Percentiles rank a stretch among this genome's conserved stretches.
These are phyloP conservation scores for Xerocomellus chrysenteron DNA, from an alignment of 768 basidiomycete genomes.

Conservation along the genomic window DNA sequence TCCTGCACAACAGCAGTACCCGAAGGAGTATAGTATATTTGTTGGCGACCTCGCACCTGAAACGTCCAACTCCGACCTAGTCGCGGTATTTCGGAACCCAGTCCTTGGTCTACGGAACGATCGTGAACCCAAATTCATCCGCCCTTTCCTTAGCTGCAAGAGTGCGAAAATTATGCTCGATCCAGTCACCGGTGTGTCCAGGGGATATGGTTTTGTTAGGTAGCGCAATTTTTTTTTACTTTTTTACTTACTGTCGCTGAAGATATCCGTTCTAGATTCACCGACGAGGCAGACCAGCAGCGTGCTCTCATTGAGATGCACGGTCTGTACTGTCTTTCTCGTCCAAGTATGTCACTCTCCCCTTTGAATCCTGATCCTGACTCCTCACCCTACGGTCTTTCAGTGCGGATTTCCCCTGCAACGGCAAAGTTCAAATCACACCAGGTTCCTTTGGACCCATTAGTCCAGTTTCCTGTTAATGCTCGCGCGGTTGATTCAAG, in stretches of 20 bases:
- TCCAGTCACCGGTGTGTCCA: slow-evolving; percentile 82
- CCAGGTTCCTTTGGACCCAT: slow-evolving; percentile 44
- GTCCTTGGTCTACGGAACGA: slow-evolving; percentile 83
- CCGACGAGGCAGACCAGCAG: slow-evolving; percentile 84
- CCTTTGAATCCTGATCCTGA: not conserved
- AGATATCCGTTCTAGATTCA: slow-evolving; percentile 55
- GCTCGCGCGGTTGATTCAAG: slow-evolving; percentile 31
- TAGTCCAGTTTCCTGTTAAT: slow-evolving; percentile 42
- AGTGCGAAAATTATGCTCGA: slow-evolving; percentile 96
- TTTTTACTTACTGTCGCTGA: slow-evolving; percentile 7
- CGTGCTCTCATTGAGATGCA: slow-evolving; percentile 91
- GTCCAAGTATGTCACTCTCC: slow-evolving; percentile 65
- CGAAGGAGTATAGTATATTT: slow-evolving; percentile 91
- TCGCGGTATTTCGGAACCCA: slow-evolving; percentile 89
- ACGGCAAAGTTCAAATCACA: slow-evolving; percentile 83
- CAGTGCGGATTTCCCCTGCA: slow-evolving; percentile 89
- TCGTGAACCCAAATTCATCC: slow-evolving; percentile 84
- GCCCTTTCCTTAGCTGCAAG: slow-evolving; percentile 88
- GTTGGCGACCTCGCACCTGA: slow-evolving; percentile 93
- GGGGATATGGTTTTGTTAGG: slow-evolving; percentile 94
- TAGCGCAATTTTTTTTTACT: slow-evolving; percentile 31
- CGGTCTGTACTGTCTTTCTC: slow-evolving; percentile 83
- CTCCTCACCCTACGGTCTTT: slow-evolving; percentile 30
- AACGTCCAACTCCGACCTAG: slow-evolving; percentile 93
- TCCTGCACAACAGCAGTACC: slow-evolving; percentile 53